A percentile compares a stretch with the other conserved stretches of the same genome.
These are phyloP conservation scores for Rutstroemia sp. DNA, from an alignment of 2,329 filamentous ascomycete genomes.

Conservation along the genomic window DNA sequence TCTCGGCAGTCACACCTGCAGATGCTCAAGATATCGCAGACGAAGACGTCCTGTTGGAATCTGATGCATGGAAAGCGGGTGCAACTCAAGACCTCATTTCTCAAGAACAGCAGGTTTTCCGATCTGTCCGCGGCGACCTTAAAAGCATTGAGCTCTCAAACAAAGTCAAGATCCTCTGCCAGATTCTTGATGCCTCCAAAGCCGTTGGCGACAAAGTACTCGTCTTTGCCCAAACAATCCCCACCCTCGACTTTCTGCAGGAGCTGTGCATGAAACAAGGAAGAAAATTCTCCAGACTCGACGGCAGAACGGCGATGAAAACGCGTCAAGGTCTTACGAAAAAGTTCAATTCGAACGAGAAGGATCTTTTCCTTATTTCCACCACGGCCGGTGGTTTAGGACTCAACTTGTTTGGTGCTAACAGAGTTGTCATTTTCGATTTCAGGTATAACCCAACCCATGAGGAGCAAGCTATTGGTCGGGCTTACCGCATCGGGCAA, in stretches of 20 bases:
- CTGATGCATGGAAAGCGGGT: slow-evolving; percentile 23
- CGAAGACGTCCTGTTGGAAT: slow-evolving; percentile 17
- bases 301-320: slow-evolving; percentile 52
- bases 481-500: slow-evolving; percentile 82
- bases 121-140: slow-evolving; percentile 20
- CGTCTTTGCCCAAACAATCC: slow-evolving; percentile 69
- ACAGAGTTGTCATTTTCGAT: slow-evolving; percentile 81
- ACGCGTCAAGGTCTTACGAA: slow-evolving; percentile 58
- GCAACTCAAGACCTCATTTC: slow-evolving; percentile 23
- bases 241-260: slow-evolving; percentile 63
- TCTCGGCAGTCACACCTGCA: background rate
- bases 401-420: slow-evolving; percentile 77
- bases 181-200: slow-evolving; percentile 61
- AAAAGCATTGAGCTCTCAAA: slow-evolving; percentile 50
- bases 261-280: slow-evolving; percentile 42
- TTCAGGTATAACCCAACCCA: slow-evolving; percentile 72
- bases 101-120: slow-evolving; percentile 1
- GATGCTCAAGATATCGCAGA: background rate
- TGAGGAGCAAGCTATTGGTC: slow-evolving; percentile 81
- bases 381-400: slow-evolving; percentile 77
- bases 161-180: slow-evolving; percentile 59
- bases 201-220: slow-evolving; percentile 64
- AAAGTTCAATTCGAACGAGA: slow-evolving; percentile 53
- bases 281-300: slow-evolving; percentile 51
- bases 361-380: slow-evolving; percentile 69